Evolutionary conservation across 352 stramenopile genomes (phyloP), one percentile per base, ranked within the genome.

Genomic region (Elongisporangium undulatum): DNA sequence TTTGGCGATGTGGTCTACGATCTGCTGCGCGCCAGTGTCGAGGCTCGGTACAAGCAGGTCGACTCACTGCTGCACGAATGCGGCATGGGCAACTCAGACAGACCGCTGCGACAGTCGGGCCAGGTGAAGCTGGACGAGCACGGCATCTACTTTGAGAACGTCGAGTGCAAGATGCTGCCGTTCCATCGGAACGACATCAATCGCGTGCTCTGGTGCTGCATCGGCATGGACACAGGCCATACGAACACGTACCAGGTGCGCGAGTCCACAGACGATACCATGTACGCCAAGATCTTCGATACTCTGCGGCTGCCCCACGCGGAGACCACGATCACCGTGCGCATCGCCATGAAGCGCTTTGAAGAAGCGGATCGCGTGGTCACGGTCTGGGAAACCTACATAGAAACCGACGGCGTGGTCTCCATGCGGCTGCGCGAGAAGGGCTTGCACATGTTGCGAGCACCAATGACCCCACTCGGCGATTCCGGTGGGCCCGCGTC

Each of bases 371-470:
- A 61, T 29, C 62, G 63, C 1, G 49, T 64, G 16, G 61, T 70
- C 8, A 26, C 70, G 5, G 62, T 81, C 12, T 81, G 69, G 67
- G 70, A 73, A 21, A 54, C 51, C n/a, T 67, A 72, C 58, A 66
- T 77, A 26, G 62, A 77, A 54, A 70, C 58, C 7, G 57, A 67
- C 16, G 71, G 71, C 13, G 61, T 58, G 3, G 39, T 77, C 39
- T 45, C 62, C 10, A 65, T 77, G 53, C 64, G 55, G 10, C 50
- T 79, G 34, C 68, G 72, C 6, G 68, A 79, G 53, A 61, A 56
- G 17, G 68, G 68, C 6, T 79, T 63, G 66, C 72, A 72, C 45
- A 21, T 70, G 17, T 48, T 75, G 2, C 68, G 71, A 38, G 26
- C 26, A 7, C 26, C 26, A 1, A 38, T 38, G 26, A 34, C 19